These are phyloP conservation scores for Globisporangium middletonii DNA, from an alignment of 352 stramenopile genomes.

Conservation along the genomic window DNA sequence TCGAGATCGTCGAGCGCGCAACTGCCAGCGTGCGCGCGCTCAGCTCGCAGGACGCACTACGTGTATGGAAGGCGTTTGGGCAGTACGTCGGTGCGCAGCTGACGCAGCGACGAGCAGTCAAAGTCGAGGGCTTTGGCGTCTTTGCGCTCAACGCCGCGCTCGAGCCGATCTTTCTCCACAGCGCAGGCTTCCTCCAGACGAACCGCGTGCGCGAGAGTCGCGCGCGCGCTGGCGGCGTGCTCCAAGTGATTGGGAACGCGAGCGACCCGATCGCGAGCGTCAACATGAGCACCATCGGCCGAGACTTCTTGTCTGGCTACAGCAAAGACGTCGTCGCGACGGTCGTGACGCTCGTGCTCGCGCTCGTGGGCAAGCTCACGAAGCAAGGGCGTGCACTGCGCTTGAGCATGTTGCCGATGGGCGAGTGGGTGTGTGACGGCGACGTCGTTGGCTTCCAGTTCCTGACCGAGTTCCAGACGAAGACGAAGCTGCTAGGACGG, in stretches of 20 bases:
- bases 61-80: too few relatives aligned
- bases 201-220: conserved; percentile 34
- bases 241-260: conserved; percentile 11
- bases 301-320: conserved; percentile 33
- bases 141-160: conserved; percentile 30
- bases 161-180: conserved; percentile 36
- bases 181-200: conserved; percentile 31
- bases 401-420: conserved; percentile 35
- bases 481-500: conserved; percentile 11
- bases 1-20: too few relatives aligned
- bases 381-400: conserved; percentile 34
- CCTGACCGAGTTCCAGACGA: conserved; percentile 25
- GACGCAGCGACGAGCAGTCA: too few relatives aligned
- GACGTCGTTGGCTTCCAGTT: conserved; percentile 34
- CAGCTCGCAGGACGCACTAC: too few relatives aligned
- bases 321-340: conserved; percentile 29
- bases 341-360: conserved; percentile 35
- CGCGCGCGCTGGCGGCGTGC: not conserved
- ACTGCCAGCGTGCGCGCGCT: too few relatives aligned
- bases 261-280: conserved; percentile 21
- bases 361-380: conserved; percentile 28
- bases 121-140: conserved; percentile 27
- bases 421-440: conserved; percentile 43
- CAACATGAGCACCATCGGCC: conserved; percentile 20
- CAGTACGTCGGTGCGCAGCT: too few relatives aligned